A percentile compares a stretch with the other conserved stretches of the same genome.
Conservation (phyloP, 176 grass and related monocot genomes). For the Stipa capillata region DNA sequence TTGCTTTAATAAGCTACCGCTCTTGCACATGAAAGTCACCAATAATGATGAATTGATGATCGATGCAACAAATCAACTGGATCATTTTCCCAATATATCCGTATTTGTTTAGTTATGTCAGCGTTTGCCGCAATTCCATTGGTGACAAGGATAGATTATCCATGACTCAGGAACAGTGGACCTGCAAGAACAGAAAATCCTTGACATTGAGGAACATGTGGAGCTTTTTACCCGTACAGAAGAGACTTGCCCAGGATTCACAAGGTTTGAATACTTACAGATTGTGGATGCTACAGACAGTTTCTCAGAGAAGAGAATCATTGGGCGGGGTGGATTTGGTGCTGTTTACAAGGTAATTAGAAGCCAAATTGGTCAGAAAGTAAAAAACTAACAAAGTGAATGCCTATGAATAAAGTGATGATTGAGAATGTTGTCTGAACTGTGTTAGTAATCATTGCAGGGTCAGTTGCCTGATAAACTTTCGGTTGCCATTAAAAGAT, state of each 20-base stretch:
- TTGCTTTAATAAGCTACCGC: background rate
- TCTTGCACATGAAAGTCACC: background rate
- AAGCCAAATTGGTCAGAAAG: background rate
- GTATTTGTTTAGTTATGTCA: background rate
- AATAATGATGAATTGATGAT: background rate
- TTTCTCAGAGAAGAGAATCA: conserved; percentile 11
- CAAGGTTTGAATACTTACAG: conserved; percentile 20
- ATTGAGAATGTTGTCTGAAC: background rate
- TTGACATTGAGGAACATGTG: background rate
- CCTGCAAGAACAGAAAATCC: conserved; percentile 14
- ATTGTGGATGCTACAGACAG: conserved; percentile 26
- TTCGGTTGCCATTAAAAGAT: conserved; percentile 32
- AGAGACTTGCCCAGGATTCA: conserved; percentile 15
- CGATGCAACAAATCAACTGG: background rate
- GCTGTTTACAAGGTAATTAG: conserved; percentile 38
- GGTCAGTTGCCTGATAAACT: conserved; percentile 8
- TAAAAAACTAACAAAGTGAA: background rate
- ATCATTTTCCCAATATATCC: background rate
- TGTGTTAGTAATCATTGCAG: conserved; percentile 7
- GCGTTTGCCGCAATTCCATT: background rate
- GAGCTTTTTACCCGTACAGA: conserved; percentile 15
- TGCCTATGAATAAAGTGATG: background rate
- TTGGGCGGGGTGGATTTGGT: conserved; percentile 22
- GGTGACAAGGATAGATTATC: background rate
- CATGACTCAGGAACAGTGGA: conserved; percentile 10